Conservation (phyloP, 176 grass and related monocot species). For the Luzula sylvatica region DNA sequence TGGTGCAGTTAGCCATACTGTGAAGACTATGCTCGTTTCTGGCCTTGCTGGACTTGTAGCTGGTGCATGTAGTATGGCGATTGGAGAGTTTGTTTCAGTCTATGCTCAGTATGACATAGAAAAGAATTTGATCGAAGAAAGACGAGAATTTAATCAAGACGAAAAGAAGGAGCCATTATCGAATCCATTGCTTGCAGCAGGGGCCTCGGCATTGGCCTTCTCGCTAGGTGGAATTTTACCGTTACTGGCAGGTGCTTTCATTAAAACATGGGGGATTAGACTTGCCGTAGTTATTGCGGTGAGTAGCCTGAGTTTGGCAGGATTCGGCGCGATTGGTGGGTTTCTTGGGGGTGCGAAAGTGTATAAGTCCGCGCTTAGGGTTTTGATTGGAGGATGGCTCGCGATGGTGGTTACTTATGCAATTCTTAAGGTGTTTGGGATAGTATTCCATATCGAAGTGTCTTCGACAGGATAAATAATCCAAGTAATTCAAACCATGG, state of each 20-base stretch:
- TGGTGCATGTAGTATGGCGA: slow-evolving; percentile 96
- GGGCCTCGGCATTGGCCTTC: slow-evolving; percentile 75
- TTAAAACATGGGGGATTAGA: slow-evolving; percentile 20
- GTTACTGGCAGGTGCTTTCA: slow-evolving; percentile 51
- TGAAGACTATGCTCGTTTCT: slow-evolving; percentile 61
- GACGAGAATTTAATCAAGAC: neutral
- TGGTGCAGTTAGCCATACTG: slow-evolving; percentile 35
- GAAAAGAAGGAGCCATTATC: slow-evolving; percentile 29
- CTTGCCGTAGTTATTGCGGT: slow-evolving; percentile 40
- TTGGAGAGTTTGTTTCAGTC: slow-evolving; percentile 90
- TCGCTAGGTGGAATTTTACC: slow-evolving; percentile 53
- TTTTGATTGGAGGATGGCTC: slow-evolving; percentile 68
- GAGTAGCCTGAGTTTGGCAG: slow-evolving; percentile 43
- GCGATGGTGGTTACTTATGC: slow-evolving; percentile 75
- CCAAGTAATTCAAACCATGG: too few relatives aligned
- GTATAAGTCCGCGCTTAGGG: slow-evolving; percentile 34
- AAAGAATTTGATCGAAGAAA: slow-evolving; percentile 30
- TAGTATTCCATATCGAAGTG: slow-evolving; percentile 36
- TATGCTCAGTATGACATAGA: slow-evolving; percentile 91
- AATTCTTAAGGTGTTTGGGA: slow-evolving; percentile 46
- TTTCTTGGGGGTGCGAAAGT: slow-evolving; percentile 48
- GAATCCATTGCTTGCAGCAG: slow-evolving; percentile 52
- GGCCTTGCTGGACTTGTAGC: slow-evolving; percentile 74
- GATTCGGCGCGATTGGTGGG: slow-evolving; percentile 49
- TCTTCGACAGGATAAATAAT: slow-evolving; percentile 18